These are phyloP conservation scores for Neurospora sp. DNA, from an alignment of 495 filamentous ascomycete genomes.

Conservation along the genomic window DNA sequence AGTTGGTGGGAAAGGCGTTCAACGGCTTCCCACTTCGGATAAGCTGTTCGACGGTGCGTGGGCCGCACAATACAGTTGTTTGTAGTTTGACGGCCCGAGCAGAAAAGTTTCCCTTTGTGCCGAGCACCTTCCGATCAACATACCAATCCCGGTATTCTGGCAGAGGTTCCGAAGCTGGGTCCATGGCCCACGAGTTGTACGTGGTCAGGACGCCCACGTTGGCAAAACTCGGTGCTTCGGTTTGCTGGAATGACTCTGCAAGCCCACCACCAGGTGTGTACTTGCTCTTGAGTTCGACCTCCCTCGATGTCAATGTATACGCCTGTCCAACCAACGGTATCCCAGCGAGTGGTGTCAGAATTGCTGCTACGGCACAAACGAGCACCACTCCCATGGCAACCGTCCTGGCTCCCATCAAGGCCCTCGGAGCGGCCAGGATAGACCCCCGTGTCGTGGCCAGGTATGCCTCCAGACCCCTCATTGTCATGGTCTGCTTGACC, in stretches of 20 bases:
- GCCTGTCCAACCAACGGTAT: constrained; percentile 19
- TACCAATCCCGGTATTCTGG: constrained; percentile 20
- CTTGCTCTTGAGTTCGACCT: constrained; percentile 10
- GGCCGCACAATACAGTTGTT: constrained; percentile 13
- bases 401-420: constrained; percentile 7
- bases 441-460: constrained; percentile 15
- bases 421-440: constrained; percentile 11
- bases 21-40: constrained; percentile 5
- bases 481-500: constrained; percentile 13
- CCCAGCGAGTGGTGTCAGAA: constrained; percentile 13
- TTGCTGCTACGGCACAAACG: constrained; percentile 2
- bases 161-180: constrained; percentile 18
- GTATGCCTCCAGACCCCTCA: constrained; percentile 18
- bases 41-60: constrained; percentile 11
- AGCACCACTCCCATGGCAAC: constrained; percentile 10
- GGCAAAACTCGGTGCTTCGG: constrained; percentile 17
- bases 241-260: constrained; percentile 15
- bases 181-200: constrained; percentile 17
- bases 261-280: constrained; percentile 17
- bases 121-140: constrained; percentile 14
- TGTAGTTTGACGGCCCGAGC: constrained; percentile 15
- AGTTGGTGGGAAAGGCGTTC: constrained; percentile 22
- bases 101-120: constrained; percentile 12
- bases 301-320: constrained; percentile 9
- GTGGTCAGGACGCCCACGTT: constrained; percentile 12